Conservation (phyloP, 2,329 filamentous ascomycete species). For the Aureobasidium sp. region DNA sequence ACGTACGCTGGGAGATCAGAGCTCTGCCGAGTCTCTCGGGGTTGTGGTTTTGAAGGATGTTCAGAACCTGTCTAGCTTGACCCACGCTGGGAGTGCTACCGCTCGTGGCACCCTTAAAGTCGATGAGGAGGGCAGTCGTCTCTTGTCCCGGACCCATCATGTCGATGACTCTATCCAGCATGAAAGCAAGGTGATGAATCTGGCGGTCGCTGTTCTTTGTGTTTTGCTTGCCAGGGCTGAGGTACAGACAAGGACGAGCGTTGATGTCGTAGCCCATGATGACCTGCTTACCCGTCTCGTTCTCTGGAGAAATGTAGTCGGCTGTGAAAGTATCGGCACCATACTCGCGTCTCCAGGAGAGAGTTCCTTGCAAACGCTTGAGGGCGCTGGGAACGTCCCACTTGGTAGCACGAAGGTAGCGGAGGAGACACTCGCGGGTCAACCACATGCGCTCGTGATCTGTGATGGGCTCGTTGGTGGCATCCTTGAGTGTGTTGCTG, state of each 20-base stretch:
- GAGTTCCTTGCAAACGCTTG: conserved; percentile 70
- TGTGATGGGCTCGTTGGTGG: conserved; percentile 56
- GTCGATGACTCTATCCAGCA: conserved; percentile 86
- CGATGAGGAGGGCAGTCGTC: conserved; percentile 78
- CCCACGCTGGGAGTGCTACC: conserved; percentile 70
- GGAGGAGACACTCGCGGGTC: conserved; percentile 82
- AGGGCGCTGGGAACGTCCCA: conserved; percentile 72
- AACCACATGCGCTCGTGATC: conserved; percentile 84
- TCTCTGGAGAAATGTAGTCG: conserved; percentile 87
- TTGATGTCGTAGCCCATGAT: conserved; percentile 81
- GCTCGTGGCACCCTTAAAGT: conserved; percentile 75
- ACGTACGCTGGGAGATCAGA: conserved; percentile 77
- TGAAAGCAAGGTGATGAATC: conserved; percentile 89
- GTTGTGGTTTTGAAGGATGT: conserved; percentile 92
- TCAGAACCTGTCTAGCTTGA: conserved; percentile 74
- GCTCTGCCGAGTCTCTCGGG: conserved; percentile 85
- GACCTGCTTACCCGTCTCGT: conserved; percentile 94
- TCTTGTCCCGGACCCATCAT: conserved; percentile 83
- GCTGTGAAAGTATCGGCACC: conserved; percentile 70
- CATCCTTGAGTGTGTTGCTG: conserved; percentile 53
- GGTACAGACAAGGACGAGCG: conserved; percentile 80
- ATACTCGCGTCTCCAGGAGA: conserved; percentile 87
- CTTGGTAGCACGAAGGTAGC: conserved; percentile 89
- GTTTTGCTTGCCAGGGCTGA: conserved; percentile 87
- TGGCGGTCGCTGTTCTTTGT: conserved; percentile 80